Conservation (phyloP, 805 yeast genomes). For the Cyberlindnera sargentensis region DNA sequence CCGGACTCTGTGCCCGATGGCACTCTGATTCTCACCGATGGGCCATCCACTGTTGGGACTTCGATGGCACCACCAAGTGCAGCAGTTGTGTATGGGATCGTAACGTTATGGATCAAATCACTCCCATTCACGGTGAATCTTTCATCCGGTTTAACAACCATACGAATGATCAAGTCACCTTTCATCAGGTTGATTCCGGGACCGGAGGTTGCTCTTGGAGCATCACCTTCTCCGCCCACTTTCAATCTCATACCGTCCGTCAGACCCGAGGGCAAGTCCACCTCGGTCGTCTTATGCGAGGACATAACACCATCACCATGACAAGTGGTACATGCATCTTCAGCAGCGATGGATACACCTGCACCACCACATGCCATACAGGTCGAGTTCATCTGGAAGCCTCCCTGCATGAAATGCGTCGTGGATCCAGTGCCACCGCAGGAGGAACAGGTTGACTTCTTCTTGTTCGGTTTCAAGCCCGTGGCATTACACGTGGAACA, state of each 20-base stretch:
- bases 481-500: slow-evolving; percentile 80
- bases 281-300: slow-evolving; percentile 58
- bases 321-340: slow-evolving; percentile 72
- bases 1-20: slow-evolving; percentile 82
- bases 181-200: slow-evolving; percentile 60
- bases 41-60: slow-evolving; percentile 87
- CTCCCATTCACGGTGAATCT: slow-evolving; percentile 59
- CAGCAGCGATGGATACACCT: slow-evolving; percentile 67
- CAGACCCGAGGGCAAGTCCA: slow-evolving; percentile 85
- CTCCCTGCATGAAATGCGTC: slow-evolving; percentile 80
- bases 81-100: slow-evolving; percentile 91
- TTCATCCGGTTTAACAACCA: slow-evolving; percentile 70
- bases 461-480: slow-evolving; percentile 73
- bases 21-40: slow-evolving; percentile 66
- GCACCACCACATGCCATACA: slow-evolving; percentile 84
- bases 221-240: slow-evolving; percentile 84
- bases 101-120: slow-evolving; percentile 57
- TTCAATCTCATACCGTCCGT: slow-evolving; percentile 81
- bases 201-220: slow-evolving; percentile 72
- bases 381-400: slow-evolving; percentile 94
- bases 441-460: slow-evolving; percentile 69
- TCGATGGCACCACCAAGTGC: slow-evolving; percentile 88
- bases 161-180: slow-evolving; percentile 84
- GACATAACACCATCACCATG: slow-evolving; percentile 85
- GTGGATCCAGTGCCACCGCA: slow-evolving; percentile 94